These are phyloP conservation scores for Daedaleopsis sinensis DNA, from an alignment of 768 basidiomycete species.

Conservation along the genomic window DNA sequence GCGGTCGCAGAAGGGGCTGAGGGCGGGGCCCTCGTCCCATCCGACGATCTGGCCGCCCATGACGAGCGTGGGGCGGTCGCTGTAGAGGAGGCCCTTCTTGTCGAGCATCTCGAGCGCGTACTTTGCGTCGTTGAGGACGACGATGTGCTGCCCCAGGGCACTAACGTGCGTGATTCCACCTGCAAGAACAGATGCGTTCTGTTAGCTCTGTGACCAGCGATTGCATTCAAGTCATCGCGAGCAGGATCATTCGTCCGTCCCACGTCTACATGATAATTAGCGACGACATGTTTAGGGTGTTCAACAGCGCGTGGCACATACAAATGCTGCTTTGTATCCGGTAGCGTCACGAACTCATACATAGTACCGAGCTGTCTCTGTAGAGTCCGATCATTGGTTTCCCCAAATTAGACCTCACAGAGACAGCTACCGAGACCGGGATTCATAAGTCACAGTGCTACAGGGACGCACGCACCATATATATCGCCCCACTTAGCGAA, in stretches of 20 bases:
- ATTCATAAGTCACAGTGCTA: not conserved
- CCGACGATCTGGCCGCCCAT: constrained; percentile 28
- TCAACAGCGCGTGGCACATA: too few species aligned
- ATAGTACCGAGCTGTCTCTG: too few species aligned
- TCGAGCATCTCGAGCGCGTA: constrained; percentile 31
- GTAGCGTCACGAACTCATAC: too few species aligned
- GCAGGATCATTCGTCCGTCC: not conserved
- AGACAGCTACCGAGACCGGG: not conserved
- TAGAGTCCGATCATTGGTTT: too few species aligned
- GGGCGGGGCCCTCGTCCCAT: constrained; percentile 19
- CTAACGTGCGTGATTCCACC: constrained; percentile 30
- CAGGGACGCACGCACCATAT: not conserved
- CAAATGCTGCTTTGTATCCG: too few species aligned
- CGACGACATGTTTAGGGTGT: too few species aligned
- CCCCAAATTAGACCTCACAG: too few species aligned
- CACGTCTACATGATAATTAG: too few species aligned
- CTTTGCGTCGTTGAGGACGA: constrained; percentile 29
- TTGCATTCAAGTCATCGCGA: not conserved
- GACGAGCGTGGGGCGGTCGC: constrained; percentile 27
- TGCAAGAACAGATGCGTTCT: not conserved
- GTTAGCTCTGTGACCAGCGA: not conserved
- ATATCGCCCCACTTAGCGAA: constrained; percentile 1
- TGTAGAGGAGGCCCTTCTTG: constrained; percentile 29
- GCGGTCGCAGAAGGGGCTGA: constrained; percentile 22
- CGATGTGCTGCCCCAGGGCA: constrained; percentile 29